Evolutionary conservation across 176 grass and related monocot genomes (phyloP).

Genomic region (Tillandsia fasciculata): DNA sequence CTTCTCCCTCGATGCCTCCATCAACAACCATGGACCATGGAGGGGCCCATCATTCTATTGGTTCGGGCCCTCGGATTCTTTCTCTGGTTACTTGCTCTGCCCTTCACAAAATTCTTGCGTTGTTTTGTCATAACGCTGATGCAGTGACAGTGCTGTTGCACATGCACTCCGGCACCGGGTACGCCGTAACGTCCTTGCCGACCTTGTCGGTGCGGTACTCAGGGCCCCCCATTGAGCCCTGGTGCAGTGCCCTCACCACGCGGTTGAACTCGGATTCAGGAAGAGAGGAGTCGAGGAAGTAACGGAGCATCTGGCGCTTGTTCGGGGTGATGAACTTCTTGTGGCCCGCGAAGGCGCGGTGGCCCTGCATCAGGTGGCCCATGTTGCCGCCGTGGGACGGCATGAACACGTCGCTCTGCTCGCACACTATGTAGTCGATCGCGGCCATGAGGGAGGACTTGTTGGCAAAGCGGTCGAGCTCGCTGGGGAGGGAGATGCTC

Average conservation of each 20-base stretch:
- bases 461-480: constrained; percentile 21
- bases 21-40: too few relatives aligned
- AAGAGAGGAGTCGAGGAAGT: constrained; percentile 20
- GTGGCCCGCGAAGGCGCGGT: constrained; percentile 33
- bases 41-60: too few relatives aligned
- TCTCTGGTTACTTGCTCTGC: too few relatives aligned
- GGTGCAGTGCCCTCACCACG: constrained; percentile 25
- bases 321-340: constrained; percentile 41
- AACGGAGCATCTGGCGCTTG: constrained; percentile 30
- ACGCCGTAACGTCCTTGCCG: constrained; percentile 35
- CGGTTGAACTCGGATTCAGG: constrained; percentile 26
- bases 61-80: too few relatives aligned
- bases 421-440: constrained; percentile 42
- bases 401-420: constrained; percentile 49
- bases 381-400: constrained; percentile 48
- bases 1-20: too few relatives aligned
- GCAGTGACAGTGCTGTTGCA: constrained; percentile 19
- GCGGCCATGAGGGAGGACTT: constrained; percentile 36
- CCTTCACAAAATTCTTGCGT: background rate
- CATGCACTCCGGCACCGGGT: constrained; percentile 46
- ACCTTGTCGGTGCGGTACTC: constrained; percentile 21
- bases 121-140: background rate
- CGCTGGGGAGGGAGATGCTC: constrained; percentile 11
- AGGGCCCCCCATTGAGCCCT: constrained; percentile 28
- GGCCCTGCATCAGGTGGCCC: constrained; percentile 37